A percentile compares a stretch with the other conserved stretches of the same genome.
Conservation (phyloP, 257 asterid genomes). For the Solanum clarkiae region DNA sequence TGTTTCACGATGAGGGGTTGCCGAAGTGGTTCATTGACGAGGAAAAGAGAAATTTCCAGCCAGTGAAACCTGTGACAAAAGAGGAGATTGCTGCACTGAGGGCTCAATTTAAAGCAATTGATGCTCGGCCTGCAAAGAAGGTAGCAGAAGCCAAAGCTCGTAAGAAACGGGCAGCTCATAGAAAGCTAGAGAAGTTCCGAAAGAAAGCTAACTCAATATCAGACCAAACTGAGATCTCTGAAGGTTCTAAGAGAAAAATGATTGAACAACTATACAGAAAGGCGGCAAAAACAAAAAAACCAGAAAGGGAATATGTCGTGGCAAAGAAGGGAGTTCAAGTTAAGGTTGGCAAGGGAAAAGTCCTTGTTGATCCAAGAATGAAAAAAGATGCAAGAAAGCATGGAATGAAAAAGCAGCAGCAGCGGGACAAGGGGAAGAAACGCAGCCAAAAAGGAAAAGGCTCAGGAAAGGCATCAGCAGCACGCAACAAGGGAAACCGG, state of each 20-base stretch:
- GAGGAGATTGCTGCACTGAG: constrained; percentile 76
- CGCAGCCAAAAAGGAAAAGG: constrained; percentile 60
- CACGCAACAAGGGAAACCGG: constrained; percentile 10
- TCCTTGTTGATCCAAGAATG: constrained; percentile 81
- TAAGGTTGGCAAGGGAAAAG: constrained; percentile 71
- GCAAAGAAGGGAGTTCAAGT: constrained; percentile 96
- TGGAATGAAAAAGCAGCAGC: constrained; percentile 36
- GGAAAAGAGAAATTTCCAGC: constrained; percentile 56
- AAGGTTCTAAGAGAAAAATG: constrained; percentile 76
- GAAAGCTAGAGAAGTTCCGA: constrained; percentile 61
- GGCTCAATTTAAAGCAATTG: constrained; percentile 73
- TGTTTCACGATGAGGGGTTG: constrained; percentile 71
- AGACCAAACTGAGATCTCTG: constrained; percentile 64
- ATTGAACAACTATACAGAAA: constrained; percentile 71
- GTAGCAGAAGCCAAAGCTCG: constrained; percentile 93
- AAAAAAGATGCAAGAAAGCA: constrained; percentile 60
- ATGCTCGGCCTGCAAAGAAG: constrained; percentile 94
- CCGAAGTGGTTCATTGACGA: constrained; percentile 90
- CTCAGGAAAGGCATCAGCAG: constrained; percentile 8
- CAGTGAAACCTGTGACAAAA: constrained; percentile 68
- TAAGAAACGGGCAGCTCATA: constrained; percentile 55
- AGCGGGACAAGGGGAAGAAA: constrained; percentile 44
- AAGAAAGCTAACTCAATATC: constrained; percentile 87
- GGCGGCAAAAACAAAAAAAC: constrained; percentile 38
- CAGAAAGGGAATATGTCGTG: constrained; percentile 72